Conservation (phyloP, 1,139 yeast genomes). For the Hansenula lynferdii region DNA sequence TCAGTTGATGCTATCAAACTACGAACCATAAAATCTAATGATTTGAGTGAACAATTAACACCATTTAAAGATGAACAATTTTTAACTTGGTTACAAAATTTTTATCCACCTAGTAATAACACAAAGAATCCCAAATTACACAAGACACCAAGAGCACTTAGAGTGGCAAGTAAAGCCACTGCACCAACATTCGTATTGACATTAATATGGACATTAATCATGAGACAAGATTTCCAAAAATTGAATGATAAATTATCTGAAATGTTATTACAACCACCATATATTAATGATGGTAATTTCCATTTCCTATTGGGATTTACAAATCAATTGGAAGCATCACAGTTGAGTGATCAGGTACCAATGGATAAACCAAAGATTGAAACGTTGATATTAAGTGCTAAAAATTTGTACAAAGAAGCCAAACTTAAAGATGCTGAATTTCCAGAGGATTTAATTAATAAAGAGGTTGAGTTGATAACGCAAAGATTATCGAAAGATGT, state of each 20-base stretch:
- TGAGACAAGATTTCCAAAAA: conserved; percentile 12
- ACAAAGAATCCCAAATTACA: not conserved
- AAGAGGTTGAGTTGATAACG: conserved; percentile 9
- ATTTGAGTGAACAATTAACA: not conserved
- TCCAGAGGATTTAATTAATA: conserved; percentile 14
- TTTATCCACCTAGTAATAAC: conserved; percentile 5
- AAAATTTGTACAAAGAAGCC: conserved; percentile 7
- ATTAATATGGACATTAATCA: conserved; percentile 15
- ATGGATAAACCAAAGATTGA: conserved; percentile 8
- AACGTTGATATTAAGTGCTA: conserved; percentile 8
- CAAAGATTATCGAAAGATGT: conserved; percentile 4
- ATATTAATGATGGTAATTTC: conserved; percentile 16
- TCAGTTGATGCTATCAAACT: conserved; percentile 8
- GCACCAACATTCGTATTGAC: conserved; percentile 11
- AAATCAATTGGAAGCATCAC: conserved; percentile 14
- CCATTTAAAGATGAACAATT: conserved; percentile 20
- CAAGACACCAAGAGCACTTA: conserved; percentile 6
- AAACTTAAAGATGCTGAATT: conserved; percentile 6
- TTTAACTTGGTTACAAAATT: conserved; percentile 15
- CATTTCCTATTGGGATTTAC: conserved; percentile 20
- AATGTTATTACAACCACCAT: conserved; percentile 13
- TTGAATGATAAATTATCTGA: conserved; percentile 16
- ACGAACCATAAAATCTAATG: conserved; percentile 4
- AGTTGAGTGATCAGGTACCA: conserved; percentile 1
- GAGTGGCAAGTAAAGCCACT: conserved; percentile 8